Conservation (phyloP, 2,329 filamentous ascomycete species). For the Aspergillus phoenicis region DNA sequence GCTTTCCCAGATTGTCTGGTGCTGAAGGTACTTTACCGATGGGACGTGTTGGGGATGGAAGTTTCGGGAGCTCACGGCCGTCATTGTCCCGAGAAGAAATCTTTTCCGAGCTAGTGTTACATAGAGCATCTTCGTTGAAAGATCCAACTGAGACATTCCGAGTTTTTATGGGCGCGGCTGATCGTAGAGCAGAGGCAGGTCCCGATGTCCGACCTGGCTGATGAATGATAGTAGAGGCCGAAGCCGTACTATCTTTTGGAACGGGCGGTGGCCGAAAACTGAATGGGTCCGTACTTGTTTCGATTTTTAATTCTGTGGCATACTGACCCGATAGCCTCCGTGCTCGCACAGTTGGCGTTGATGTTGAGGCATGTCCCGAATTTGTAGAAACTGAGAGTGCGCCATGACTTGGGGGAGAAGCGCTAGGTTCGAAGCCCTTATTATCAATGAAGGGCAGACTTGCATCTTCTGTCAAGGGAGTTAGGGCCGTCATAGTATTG, state of each 20-base stretch:
- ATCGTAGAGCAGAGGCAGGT: constrained; percentile 18
- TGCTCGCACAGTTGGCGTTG: constrained; percentile 63
- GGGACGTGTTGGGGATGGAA: constrained; percentile 38
- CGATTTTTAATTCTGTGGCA: constrained; percentile 82
- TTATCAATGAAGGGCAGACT: constrained; percentile 37
- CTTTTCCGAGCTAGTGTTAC: constrained; percentile 46
- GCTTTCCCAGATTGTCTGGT: constrained; percentile 60
- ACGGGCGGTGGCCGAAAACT: constrained; percentile 29
- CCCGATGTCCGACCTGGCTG: constrained; percentile 15
- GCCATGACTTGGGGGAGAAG: constrained; percentile 45
- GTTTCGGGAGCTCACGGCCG: constrained; percentile 28
- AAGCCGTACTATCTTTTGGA: constrained; percentile 34
- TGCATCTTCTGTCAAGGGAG: constrained; percentile 70
- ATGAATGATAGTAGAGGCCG: constrained; percentile 17
- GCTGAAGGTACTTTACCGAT: constrained; percentile 45
- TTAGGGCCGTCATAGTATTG: constrained; percentile 69
- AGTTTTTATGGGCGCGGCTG: constrained; percentile 30
- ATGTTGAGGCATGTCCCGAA: constrained; percentile 4
- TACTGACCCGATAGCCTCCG: constrained; percentile 80
- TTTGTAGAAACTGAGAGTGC: constrained; percentile 5
- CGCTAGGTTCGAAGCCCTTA: constrained; percentile 33
- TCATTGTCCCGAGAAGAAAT: constrained; percentile 39
- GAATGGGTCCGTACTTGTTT: constrained; percentile 59
- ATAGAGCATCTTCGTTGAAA: constrained; percentile 42
- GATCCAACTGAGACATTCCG: constrained; percentile 40